phyloP scores from a whole-genome alignment of 164 flowering plant species.

The Vitis cinerea region DNA sequence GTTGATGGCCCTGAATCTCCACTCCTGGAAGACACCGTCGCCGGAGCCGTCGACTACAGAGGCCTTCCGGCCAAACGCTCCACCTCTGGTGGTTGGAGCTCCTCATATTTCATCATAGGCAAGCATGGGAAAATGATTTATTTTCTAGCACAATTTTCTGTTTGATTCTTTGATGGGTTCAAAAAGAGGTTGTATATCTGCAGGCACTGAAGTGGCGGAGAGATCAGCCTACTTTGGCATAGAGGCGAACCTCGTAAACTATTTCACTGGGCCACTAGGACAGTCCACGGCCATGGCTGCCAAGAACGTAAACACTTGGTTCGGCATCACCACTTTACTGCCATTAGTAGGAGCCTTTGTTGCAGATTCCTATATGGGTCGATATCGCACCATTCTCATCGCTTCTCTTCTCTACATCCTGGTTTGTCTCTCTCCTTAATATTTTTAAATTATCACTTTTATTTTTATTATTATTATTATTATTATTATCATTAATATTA shows the following conservation, averaged over 20 bases:
- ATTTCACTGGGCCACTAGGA: constrained; percentile 40
- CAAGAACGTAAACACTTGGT: constrained; percentile 22
- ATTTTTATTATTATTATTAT: too few relatives aligned
- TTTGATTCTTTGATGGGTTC: too few relatives aligned
- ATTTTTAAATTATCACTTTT: too few relatives aligned
- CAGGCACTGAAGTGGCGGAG: constrained; percentile 60
- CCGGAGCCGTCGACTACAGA: too few relatives aligned
- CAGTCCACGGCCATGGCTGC: constrained; percentile 25
- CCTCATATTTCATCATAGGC: too few relatives aligned
- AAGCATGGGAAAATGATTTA: too few relatives aligned
- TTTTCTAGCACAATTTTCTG: too few relatives aligned
- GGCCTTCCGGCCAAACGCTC: too few relatives aligned
- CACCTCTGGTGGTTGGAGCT: too few relatives aligned
- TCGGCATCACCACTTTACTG: constrained; percentile 19
- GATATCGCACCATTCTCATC: constrained; percentile 23
- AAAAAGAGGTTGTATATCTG: background rate
- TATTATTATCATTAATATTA: too few relatives aligned
- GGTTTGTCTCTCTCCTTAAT: constrained; percentile 1
- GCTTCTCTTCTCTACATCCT: constrained; percentile 26
- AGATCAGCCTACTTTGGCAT: constrained; percentile 60
- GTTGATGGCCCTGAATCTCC: too few relatives aligned
- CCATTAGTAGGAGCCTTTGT: constrained; percentile 20
- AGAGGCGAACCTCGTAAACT: constrained; percentile 44
- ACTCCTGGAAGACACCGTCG: too few relatives aligned
- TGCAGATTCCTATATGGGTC: constrained; percentile 28